Evolutionary conservation across 768 basidiomycete genomes (phyloP), one percentile per base, ranked within the genome.

Genomic region (Tylopilus vinaceipallidus): DNA sequence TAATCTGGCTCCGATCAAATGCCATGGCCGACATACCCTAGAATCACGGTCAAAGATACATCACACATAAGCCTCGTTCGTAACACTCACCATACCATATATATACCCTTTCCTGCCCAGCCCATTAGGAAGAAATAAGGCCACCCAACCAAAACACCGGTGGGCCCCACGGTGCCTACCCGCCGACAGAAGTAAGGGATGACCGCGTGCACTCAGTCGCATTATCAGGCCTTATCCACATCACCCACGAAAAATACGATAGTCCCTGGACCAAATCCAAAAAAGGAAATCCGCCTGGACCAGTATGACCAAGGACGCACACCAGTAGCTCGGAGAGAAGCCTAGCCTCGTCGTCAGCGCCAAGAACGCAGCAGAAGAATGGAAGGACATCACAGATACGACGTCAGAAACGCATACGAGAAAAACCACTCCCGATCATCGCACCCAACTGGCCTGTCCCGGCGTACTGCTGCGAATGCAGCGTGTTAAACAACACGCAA

Each of bases 1-100:
- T n/a, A 49, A 86, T 82, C 66, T 88, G 84, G n/a, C 81, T 74
- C 89, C 89, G 92, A 60, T 91, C 89, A 61, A 92, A 88, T 35
- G 87, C 87, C 53, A 90, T 61, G 42, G 88, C 59, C 45, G 83
- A 83, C 84, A 89, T 88, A 24, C 83, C 82, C 68, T 67, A 19
- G 22, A 7, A 2, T 24, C 29, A 5, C 12, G 20, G 20, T 19
- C 16, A 13, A 48, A 53, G 8, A 6, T 35, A 47, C 17, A 17
- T 38, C 22, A 1, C 24, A 22, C 14, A 5, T 9, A 8, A n/a
- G 2, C 2, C 4, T 16, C 32, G 20, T 11, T 6, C 14, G 16
- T n/a, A n/a, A n/a, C 29, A 55, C 67, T 51, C 49, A 76, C 76
- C 74, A 78, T 72, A 37, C 77, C 77, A 55, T 78, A 77, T 2